Evolutionary conservation across 164 flowering plant species (phyloP).

Genomic region (Houttuynia cordata): DNA sequence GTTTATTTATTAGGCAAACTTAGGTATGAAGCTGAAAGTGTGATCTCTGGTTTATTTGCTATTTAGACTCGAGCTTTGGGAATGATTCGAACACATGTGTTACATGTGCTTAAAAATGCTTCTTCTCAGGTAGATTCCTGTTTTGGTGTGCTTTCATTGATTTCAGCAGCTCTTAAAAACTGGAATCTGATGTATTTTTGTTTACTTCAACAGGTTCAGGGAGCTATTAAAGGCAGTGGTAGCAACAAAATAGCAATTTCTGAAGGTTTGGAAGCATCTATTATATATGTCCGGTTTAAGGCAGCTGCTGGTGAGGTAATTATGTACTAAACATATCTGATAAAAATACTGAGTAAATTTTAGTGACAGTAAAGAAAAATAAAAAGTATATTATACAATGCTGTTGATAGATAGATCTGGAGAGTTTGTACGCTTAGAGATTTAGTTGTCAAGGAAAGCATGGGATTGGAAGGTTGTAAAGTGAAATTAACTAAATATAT

Average conservation of each 20-base stretch:
- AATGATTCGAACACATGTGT: slow-evolving; percentile 80
- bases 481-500: too few relatives aligned
- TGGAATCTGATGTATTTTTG: not conserved
- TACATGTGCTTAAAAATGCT: slow-evolving; percentile 75
- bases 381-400: too few relatives aligned
- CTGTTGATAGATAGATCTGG: too few relatives aligned
- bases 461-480: not conserved
- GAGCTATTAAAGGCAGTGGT: slow-evolving; percentile 48
- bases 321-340: too few relatives aligned
- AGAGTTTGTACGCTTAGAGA: too few relatives aligned
- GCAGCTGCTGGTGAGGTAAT: slow-evolving; percentile 91
- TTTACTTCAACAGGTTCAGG: slow-evolving; percentile 50
- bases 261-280: slow-evolving; percentile 91
- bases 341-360: too few relatives aligned
- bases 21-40: too few relatives aligned
- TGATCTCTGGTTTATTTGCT: not conserved
- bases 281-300: slow-evolving; percentile 88
- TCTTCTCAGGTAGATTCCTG: slow-evolving; percentile 60
- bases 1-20: not conserved
- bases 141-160: not conserved
- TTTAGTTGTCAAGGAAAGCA: not conserved
- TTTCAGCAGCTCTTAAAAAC: not conserved
- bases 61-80: slow-evolving; percentile 85
- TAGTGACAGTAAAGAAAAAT: too few relatives aligned
- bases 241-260: slow-evolving; percentile 52